Evolutionary conservation across 1,284 basidiomycete genomes (phyloP).

Genomic region (Chalciporus sp.): DNA sequence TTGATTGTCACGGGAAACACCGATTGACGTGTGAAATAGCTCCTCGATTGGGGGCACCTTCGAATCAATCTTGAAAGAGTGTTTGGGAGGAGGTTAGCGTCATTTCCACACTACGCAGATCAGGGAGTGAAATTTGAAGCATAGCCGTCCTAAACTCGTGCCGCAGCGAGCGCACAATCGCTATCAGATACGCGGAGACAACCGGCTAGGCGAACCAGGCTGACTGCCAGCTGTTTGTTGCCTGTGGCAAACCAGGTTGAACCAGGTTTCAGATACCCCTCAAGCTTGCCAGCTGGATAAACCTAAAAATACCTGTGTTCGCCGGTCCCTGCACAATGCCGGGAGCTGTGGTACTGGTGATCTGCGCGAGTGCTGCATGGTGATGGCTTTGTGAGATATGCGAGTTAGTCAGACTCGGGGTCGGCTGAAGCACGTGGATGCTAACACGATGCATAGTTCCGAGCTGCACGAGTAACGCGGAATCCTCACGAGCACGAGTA

Average conservation of each 20-base stretch:
- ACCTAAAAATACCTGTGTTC: slow-evolving; percentile 2
- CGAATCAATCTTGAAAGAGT: not conserved
- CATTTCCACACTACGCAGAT: no score
- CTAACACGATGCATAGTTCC: not conserved
- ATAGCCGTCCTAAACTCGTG: no score
- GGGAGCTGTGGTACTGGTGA: not conserved
- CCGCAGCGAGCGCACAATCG: not conserved
- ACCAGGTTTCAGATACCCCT: not conserved
- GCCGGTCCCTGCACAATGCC: not conserved
- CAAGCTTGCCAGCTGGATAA: not conserved
- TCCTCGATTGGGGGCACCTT: not conserved
- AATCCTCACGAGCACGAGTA: not conserved
- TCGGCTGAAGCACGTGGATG: slow-evolving; percentile 4
- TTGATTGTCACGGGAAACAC: slow-evolving; percentile 1
- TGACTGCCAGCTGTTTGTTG: not conserved
- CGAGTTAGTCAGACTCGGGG: not conserved
- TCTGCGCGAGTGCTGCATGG: no score
- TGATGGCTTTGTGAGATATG: no score
- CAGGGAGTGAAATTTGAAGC: no score
- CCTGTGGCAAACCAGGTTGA: not conserved
- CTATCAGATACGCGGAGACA: not conserved
- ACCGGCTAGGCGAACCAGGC: not conserved
- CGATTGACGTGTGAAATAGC: slow-evolving; percentile 8
- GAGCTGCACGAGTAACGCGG: not conserved
- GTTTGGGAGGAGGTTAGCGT: no score